Evolutionary conservation across 129 eudicot genomes (phyloP), one percentile per base, ranked within the genome.

Genomic region (Smallanthus sonchifolius): DNA sequence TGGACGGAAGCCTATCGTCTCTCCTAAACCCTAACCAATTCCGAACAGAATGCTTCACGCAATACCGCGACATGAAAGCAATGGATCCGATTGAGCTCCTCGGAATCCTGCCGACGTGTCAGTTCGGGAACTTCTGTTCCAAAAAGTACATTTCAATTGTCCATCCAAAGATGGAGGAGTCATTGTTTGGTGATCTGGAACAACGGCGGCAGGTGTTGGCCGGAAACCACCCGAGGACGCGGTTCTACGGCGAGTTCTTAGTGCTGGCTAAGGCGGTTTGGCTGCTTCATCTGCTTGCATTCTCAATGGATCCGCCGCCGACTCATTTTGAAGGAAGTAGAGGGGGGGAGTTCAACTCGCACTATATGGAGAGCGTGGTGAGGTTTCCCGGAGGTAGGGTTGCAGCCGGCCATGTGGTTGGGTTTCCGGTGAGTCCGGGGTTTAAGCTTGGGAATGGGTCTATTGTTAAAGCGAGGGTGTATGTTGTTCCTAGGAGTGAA

Each of bases 81-180:
- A 94, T 94, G 98, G 98, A 94, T 76, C 97, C 98, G 13, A 76
- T 84, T 9, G 98, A 94, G 80, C 95, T 94, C 9, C 93, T 94
- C 28, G 95, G 98, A 45, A 86, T 94, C 59, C 82, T 91, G 1
- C 98, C 98, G 7, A 86, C 86, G 0, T 94, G 96, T 60, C 91
- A 83, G 60, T 94, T 94, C 28, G 98, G 98, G 13, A 89, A 86
- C 70, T 94, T 94, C 72, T 90, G 98, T 61, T 84, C 83, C 17
- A 94, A 94, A 75, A 90, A 91, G 65, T 94, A 90, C 81, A 85
- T 91, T 15, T 82, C 95, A 2, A 86, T 94, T 11, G 91, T 94
- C 20, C 98, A 94, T 72, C 98, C 98, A 30, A 94, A 94, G 51
- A 94, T 94, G 98, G 98, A 94, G 83, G 98, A 94, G 75, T 94